Percentiles rank a stretch among this genome's conserved stretches.
These are phyloP conservation scores for Phyllosticta paracitricarpa DNA, from an alignment of 2,329 filamentous ascomycete species.

Conservation along the genomic window DNA sequence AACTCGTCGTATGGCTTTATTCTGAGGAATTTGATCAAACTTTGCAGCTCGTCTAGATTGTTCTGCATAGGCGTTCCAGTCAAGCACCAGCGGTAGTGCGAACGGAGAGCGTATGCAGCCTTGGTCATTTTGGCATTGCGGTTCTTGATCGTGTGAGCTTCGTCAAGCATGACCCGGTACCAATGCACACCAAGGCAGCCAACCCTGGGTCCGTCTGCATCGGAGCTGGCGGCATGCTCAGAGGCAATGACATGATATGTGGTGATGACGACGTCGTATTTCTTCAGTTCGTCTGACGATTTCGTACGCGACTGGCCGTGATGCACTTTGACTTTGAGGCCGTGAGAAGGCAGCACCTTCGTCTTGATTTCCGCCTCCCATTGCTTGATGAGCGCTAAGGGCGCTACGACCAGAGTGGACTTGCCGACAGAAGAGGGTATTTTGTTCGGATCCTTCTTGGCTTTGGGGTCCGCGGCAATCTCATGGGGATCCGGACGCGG, in stretches of 20 bases:
- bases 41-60: slow-evolving; percentile 92
- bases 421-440: slow-evolving; percentile 61
- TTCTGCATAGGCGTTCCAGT: slow-evolving; percentile 98
- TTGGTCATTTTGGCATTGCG: slow-evolving; percentile 92
- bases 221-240: slow-evolving; percentile 65
- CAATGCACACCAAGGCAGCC: slow-evolving; percentile 88
- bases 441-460: slow-evolving; percentile 49
- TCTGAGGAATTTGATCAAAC: slow-evolving; percentile 80
- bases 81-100: slow-evolving; percentile 90
- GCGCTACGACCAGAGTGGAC: slow-evolving; percentile 83
- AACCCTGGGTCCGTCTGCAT: slow-evolving; percentile 53
- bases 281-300: slow-evolving; percentile 61
- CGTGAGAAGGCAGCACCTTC: slow-evolving; percentile 61
- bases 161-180: slow-evolving; percentile 92
- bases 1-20: slow-evolving; percentile 88
- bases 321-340: slow-evolving; percentile 75
- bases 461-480: slow-evolving; percentile 41
- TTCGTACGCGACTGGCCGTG: slow-evolving; percentile 84
- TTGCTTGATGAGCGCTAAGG: slow-evolving; percentile 87
- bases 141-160: slow-evolving; percentile 98
- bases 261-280: slow-evolving; percentile 92
- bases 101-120: slow-evolving; percentile 73
- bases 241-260: slow-evolving; percentile 94
- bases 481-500: slow-evolving; percentile 49
- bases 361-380: slow-evolving; percentile 91